phyloP scores from a whole-genome alignment of 352 stramenopile species.

The Thalassiosira pacifica region DNA sequence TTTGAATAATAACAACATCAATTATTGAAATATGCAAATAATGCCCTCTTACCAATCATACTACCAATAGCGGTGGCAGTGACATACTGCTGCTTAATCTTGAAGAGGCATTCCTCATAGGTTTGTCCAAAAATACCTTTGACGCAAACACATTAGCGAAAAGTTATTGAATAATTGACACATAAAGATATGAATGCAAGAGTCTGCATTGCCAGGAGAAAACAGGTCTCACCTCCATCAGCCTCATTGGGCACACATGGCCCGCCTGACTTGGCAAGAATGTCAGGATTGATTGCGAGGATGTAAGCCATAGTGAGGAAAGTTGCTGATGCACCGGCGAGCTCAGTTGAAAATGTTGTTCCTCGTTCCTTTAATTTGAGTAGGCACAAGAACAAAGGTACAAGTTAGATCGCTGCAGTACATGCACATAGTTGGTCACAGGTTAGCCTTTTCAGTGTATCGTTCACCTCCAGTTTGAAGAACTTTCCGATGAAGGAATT shows the following conservation, averaged over 20 bases:
- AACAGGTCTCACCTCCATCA: no score
- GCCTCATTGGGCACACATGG: conserved; percentile 61
- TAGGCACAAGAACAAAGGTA: not conserved
- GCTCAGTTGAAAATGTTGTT: conserved; percentile 69
- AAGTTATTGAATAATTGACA: no score
- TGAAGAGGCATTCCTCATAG: conserved; percentile 64
- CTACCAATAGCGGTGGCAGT: conserved; percentile 76
- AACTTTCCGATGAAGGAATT: conserved; percentile 22
- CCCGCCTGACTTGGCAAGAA: conserved; percentile 76
- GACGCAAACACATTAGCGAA: no score
- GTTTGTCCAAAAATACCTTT: conserved; percentile 61
- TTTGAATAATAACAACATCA: no score
- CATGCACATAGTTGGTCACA: no score
- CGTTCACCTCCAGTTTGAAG: conserved; percentile 2
- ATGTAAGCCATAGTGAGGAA: conserved; percentile 87
- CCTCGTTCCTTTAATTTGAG: conserved; percentile 62
- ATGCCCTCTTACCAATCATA: conserved; percentile 64
- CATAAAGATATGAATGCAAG: no score
- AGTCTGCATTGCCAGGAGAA: no score
- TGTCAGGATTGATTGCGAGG: conserved; percentile 82
- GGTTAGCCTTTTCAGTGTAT: not conserved
- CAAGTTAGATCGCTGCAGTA: not conserved
- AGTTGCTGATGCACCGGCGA: conserved; percentile 73
- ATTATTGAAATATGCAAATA: no score
- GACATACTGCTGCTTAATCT: conserved; percentile 73